Conservation (phyloP, 768 basidiomycete species). For the Galerina marginata region DNA sequence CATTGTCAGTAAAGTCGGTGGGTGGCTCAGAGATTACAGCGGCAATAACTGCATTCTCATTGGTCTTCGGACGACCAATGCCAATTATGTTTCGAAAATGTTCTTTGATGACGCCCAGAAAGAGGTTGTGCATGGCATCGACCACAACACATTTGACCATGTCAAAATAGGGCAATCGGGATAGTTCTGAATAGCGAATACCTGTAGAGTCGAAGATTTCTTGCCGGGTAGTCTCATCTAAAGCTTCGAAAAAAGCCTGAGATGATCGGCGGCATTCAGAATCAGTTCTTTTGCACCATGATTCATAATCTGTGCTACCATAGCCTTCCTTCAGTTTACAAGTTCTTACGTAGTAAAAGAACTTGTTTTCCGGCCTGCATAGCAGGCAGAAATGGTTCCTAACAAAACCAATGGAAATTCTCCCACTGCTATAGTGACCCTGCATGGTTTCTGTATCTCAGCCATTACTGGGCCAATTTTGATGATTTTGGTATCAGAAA, state of each 20-base stretch:
- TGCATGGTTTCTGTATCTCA: no score
- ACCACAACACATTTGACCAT: slow-evolving; percentile 9
- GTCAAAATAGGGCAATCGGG: slow-evolving; percentile 20
- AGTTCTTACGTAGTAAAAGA: no score
- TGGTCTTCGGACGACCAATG: background rate
- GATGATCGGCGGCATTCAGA: background rate
- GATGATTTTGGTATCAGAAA: no score
- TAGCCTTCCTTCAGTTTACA: background rate
- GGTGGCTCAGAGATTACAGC: background rate
- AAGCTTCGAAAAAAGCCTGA: background rate
- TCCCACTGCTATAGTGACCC: no score
- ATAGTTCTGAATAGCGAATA: slow-evolving; percentile 15
- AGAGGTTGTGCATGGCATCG: slow-evolving; percentile 23
- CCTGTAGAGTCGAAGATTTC: slow-evolving; percentile 9
- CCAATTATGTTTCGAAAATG: slow-evolving; percentile 23
- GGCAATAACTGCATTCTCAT: background rate
- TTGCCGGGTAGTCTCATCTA: background rate
- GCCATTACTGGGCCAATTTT: no score
- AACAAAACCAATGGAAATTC: no score
- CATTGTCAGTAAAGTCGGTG: background rate
- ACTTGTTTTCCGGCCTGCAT: no score
- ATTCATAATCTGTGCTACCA: background rate
- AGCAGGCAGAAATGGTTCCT: no score
- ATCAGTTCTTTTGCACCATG: slow-evolving; percentile 6
- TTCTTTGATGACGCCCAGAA: slow-evolving; percentile 14